Base-by-base conservation (phyloP, 1,284 basidiomycete species). In the Ceratobasidium papillatum region DNA sequence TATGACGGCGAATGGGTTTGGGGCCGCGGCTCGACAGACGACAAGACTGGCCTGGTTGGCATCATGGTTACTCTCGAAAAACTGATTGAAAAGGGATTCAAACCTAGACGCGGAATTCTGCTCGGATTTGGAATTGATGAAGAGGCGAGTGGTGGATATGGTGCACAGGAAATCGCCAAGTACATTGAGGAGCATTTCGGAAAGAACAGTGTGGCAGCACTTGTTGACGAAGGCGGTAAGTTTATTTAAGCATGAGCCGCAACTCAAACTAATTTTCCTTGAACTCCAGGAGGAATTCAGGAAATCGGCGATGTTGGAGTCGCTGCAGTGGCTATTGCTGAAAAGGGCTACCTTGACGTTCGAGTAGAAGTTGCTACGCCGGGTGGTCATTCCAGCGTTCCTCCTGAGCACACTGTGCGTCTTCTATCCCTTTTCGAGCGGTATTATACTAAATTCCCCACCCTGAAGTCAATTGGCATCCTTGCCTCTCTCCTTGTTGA, bases 401-500 rank as follows among this genome's bases (percentile, higher is more conserved):
- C 80, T 25, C 77, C 76, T 19, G 54, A 65, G 14, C 75, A 76
- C 52, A 74, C 69, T 19, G 69, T 76, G 59, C 22, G 69, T 64
- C 14, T 9, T 19, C 4, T 47, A 47, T 17, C 27, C 17, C 27
- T n/a, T 22, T 19, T n/a, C 14, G 19, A 30, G n/a, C 25, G 17
- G 3, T 27, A 30, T n/a, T 36, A 34, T 47, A 63, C 45, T 51
- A 51, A n/a, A 3, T 34, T 34, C 11, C 27, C n/a, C 34, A 36
- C 47, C 2, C 43, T 63, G 51, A 45, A 76, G 41, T 75, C 75
- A 73, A 91, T 92, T 75, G 90, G 90, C 11, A 85, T 89, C n/a
- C 84, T 91, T 45, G 82, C 89, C 2, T 81, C 84, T 0, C 79
- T 91, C 38, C 82, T 92, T 45, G 85, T 86, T 2, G 82, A 85